Base-by-base conservation (phyloP, 129 eudicot genomes). In the Oenanthe sinensis region DNA sequence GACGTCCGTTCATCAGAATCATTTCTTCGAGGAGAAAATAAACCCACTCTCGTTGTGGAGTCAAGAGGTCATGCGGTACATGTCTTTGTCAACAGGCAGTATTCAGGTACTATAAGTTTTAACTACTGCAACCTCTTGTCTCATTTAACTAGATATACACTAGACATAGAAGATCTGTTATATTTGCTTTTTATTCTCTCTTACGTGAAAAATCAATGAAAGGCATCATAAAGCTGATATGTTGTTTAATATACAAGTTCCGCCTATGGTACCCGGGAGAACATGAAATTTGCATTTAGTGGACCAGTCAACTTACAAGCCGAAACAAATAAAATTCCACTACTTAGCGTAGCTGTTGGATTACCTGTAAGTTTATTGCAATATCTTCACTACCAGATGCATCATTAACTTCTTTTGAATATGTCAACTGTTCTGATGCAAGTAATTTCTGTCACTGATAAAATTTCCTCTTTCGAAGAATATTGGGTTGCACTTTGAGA, bases 21-120 rank as follows among this genome's bases (percentile, higher is more conserved):
- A 78, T 86, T 85, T 85, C 88, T 87, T 47, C 85, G 80, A 69
- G 89, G 86, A 71, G 98, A 96, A 74, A 82, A 58, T 75, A 81
- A 86, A 69, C 90, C 97, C 12, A 90, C 85, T 74, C 92, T 95
- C 50, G 71, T 77, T 17, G 87, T 92, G 81, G 68, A 79, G 39
- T 95, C 99, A 78, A 86, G 82, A 80, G 99, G 99, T 55, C 96
- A 95, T 49, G 96, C 92, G 15, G 45, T 95, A 71, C 99, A 95
- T 67, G 88, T 87, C 55, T 95, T 81, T 69, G 74, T 90, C 36
- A 90, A 92, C 54, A 97, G 94, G 33, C 82, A 83, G 63, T 91
- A 81, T 76, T 82, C 91, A 82, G 98, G 98, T 93, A 82, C 14
- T 85, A 65, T 43, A 47, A 19, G 33, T 28, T 77, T 24, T 40